Conservation (phyloP, 371 early-diverging fungal species). For the Circinella minor region DNA sequence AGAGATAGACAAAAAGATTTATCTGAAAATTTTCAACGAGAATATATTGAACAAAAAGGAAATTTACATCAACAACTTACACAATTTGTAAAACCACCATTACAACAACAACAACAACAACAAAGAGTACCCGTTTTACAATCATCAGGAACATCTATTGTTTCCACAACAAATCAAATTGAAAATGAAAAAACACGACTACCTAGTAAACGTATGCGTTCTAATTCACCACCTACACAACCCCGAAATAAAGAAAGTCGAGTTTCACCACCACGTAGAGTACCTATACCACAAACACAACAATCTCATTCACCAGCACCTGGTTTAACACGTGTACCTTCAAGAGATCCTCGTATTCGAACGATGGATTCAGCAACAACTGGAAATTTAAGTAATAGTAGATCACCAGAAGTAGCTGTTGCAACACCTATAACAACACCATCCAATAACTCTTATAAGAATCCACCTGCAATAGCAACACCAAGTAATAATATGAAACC, state of each 20-base stretch:
- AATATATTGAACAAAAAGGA: constrained; percentile 6
- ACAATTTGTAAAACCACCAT: background rate
- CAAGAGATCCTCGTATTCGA: background rate
- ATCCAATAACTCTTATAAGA: too few species aligned
- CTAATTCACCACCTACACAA: background rate
- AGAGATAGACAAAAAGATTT: background rate
- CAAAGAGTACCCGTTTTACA: background rate
- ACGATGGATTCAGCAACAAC: background rate
- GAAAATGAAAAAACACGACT: background rate
- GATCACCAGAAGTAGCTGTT: background rate
- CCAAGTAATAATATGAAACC: background rate
- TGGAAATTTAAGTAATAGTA: background rate
- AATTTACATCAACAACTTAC: background rate
- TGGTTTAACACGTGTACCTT: background rate
- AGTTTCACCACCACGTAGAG: background rate
- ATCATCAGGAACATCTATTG: background rate
- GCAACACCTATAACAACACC: too few species aligned
- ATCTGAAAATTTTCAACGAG: background rate
- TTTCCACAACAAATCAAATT: background rate
- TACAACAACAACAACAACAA: background rate
- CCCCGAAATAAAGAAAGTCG: background rate
- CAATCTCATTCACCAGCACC: background rate
- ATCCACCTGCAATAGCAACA: too few species aligned
- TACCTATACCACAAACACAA: background rate
- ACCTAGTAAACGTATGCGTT: background rate